Conservation (phyloP, 768 basidiomycete species). For the Mycena sanguinolenta region DNA sequence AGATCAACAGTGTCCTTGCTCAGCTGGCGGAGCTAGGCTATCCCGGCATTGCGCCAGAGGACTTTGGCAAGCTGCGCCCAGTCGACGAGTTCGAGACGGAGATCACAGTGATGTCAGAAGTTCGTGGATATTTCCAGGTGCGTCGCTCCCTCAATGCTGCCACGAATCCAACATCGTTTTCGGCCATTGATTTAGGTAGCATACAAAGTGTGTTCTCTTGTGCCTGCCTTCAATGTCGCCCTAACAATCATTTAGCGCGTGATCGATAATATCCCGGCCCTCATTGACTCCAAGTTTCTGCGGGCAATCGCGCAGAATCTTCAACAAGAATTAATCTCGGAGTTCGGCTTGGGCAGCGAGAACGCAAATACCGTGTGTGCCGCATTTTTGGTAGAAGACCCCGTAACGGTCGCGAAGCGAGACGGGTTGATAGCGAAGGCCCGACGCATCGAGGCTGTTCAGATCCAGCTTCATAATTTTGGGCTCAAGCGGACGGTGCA, state of each 20-base stretch:
- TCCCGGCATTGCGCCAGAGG: slow-evolving; percentile 42
- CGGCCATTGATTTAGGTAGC: slow-evolving; percentile 35
- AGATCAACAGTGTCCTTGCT: slow-evolving; percentile 41
- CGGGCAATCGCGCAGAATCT: slow-evolving; percentile 47
- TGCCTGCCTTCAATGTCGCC: background rate
- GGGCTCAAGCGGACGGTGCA: slow-evolving; percentile 27
- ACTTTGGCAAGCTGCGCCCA: slow-evolving; percentile 49
- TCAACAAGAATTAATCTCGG: slow-evolving; percentile 50
- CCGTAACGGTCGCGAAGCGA: slow-evolving; percentile 49
- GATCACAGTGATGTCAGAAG: slow-evolving; percentile 57
- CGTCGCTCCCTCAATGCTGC: background rate
- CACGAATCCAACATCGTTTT: background rate
- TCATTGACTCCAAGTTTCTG: slow-evolving; percentile 49
- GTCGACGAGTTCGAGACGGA: slow-evolving; percentile 57
- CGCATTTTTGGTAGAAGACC: slow-evolving; percentile 62
- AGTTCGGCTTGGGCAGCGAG: slow-evolving; percentile 51
- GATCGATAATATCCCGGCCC: slow-evolving; percentile 56
- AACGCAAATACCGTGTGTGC: slow-evolving; percentile 52
- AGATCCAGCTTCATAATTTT: slow-evolving; percentile 48
- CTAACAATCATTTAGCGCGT: slow-evolving; percentile 50
- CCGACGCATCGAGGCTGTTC: slow-evolving; percentile 55
- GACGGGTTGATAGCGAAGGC: slow-evolving; percentile 49
- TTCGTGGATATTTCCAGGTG: slow-evolving; percentile 61
- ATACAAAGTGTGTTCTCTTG: slow-evolving; percentile 51
- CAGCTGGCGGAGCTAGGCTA: slow-evolving; percentile 49